Percentiles rank a stretch among this genome's conserved stretches.
phyloP scores from a whole-genome alignment of 2,329 filamentous ascomycete species.

The Epichloe gansuensis region DNA sequence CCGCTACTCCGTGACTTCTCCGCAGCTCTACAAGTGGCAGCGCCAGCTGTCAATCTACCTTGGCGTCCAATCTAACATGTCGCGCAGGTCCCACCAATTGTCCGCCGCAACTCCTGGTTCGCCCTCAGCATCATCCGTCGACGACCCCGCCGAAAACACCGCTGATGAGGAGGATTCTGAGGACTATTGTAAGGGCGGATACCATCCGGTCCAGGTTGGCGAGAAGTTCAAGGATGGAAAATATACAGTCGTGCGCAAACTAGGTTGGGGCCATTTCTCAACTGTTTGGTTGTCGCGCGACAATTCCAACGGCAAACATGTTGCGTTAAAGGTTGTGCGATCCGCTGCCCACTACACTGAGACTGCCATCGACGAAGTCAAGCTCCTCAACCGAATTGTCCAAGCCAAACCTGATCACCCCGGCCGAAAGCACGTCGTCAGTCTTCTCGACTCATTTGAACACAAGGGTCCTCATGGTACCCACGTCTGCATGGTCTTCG shows the following conservation, averaged over 20 bases:
- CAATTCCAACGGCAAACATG: constrained; percentile 81
- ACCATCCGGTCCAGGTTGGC: constrained; percentile 87
- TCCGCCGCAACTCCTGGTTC: constrained; percentile 53
- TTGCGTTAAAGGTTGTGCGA: constrained; percentile 93
- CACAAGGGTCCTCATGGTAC: constrained; percentile 94
- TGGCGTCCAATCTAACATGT: constrained; percentile 4
- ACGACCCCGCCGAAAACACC: constrained; percentile 79
- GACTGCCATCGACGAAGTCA: constrained; percentile 97
- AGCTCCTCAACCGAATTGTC: constrained; percentile 92
- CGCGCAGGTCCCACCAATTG: constrained; percentile 39
- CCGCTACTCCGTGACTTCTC: constrained; percentile 1
- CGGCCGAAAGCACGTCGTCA: constrained; percentile 89
- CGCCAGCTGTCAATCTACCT: constrained; percentile 9
- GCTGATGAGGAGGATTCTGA: constrained; percentile 98
- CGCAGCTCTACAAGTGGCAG: constrained; percentile 1
- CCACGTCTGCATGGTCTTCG: constrained; percentile 98
- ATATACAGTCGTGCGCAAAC: constrained; percentile 91
- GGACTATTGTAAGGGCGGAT: constrained; percentile 98
- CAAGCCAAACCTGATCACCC: constrained; percentile 90
- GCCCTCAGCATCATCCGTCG: constrained; percentile 65
- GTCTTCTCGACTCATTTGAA: constrained; percentile 90
- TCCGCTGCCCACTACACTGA: constrained; percentile 98
- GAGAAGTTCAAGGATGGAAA: constrained; percentile 96
- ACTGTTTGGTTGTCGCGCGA: constrained; percentile 81
- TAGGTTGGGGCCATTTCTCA: constrained; percentile 98